These are phyloP conservation scores for Diutina rugosa DNA, from an alignment of 1,139 yeast genomes.

Conservation along the genomic window DNA sequence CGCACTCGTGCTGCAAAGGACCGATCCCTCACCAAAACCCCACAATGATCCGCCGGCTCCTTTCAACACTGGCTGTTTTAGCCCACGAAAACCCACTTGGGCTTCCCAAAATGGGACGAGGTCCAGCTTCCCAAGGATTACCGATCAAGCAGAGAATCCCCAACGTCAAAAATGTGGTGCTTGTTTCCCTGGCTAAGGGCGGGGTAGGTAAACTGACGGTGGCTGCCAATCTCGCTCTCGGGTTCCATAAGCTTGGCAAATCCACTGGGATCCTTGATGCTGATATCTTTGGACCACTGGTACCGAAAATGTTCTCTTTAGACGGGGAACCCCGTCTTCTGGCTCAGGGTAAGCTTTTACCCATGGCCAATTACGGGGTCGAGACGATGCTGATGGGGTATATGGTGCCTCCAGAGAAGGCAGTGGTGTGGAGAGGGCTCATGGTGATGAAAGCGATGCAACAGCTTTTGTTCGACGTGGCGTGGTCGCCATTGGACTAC, in stretches of 20 bases:
- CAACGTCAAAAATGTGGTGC: slow-evolving; percentile 45
- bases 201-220: slow-evolving; percentile 62
- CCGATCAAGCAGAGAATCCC: slow-evolving; percentile 46
- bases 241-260: slow-evolving; percentile 41
- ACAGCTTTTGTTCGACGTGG: slow-evolving; percentile 68
- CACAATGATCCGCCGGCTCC: background rate
- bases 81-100: slow-evolving; percentile 9
- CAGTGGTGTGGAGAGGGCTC: slow-evolving; percentile 80
- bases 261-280: slow-evolving; percentile 65
- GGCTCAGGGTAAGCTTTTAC: slow-evolving; percentile 43
- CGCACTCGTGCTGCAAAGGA: background rate
- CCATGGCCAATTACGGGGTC: slow-evolving; percentile 65
- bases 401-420: slow-evolving; percentile 51
- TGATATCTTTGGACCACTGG: slow-evolving; percentile 76
- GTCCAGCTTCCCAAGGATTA: slow-evolving; percentile 40
- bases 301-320: slow-evolving; percentile 57
- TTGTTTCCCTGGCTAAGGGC: slow-evolving; percentile 74
- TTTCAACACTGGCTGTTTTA: background rate
- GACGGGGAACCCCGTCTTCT: slow-evolving; percentile 56
- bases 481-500: slow-evolving; percentile 64
- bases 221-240: slow-evolving; percentile 53
- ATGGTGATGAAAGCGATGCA: slow-evolving; percentile 83
- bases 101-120: slow-evolving; percentile 24
- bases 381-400: slow-evolving; percentile 90
- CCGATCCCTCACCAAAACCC: background rate